Conservation (phyloP, 2,329 filamentous ascomycete genomes). For the Drechslerella dactyloides region DNA sequence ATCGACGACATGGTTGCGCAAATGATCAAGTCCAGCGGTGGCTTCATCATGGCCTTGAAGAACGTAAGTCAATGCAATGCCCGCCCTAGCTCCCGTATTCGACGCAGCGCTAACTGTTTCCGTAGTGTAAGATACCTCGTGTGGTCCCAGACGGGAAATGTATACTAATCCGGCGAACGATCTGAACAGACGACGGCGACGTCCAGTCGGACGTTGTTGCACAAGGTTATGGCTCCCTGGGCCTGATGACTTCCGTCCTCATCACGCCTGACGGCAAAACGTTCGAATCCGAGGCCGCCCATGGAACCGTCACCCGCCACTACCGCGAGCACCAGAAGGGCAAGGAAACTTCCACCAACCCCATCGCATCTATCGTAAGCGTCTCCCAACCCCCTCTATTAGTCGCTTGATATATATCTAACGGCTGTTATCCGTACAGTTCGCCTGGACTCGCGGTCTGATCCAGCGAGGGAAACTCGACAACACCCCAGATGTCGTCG, state of each 20-base stretch:
- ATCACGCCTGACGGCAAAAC: constrained; percentile 96
- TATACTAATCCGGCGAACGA: constrained; percentile 22
- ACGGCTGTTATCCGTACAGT: too few species aligned
- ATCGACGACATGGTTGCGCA: constrained; percentile 99
- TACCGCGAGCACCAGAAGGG: constrained; percentile 99
- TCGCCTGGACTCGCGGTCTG: constrained; percentile 96
- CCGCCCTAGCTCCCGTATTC: constrained; percentile 7
- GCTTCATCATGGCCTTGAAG: constrained; percentile 97
- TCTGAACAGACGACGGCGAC: constrained; percentile 76
- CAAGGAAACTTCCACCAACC: constrained; percentile 95
- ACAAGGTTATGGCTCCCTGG: constrained; percentile 96
- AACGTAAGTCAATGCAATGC: constrained; percentile 66
- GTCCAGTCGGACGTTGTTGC: constrained; percentile 98
- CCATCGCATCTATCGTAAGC: constrained; percentile 86
- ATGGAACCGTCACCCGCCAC: constrained; percentile 97
- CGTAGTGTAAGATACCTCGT: constrained; percentile 33
- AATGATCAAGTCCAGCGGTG: constrained; percentile 98
- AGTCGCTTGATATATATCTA: too few species aligned
- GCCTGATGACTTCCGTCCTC: constrained; percentile 97
- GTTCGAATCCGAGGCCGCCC: constrained; percentile 95
- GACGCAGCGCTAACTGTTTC: constrained; percentile 6
- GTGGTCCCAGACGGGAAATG: not conserved
- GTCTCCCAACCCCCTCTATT: not conserved
- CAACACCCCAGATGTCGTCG: constrained; percentile 85
- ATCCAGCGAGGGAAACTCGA: constrained; percentile 92